These are phyloP conservation scores for Zygosaccharomyces siamensis DNA, from an alignment of 805 yeast species.

Conservation along the genomic window DNA sequence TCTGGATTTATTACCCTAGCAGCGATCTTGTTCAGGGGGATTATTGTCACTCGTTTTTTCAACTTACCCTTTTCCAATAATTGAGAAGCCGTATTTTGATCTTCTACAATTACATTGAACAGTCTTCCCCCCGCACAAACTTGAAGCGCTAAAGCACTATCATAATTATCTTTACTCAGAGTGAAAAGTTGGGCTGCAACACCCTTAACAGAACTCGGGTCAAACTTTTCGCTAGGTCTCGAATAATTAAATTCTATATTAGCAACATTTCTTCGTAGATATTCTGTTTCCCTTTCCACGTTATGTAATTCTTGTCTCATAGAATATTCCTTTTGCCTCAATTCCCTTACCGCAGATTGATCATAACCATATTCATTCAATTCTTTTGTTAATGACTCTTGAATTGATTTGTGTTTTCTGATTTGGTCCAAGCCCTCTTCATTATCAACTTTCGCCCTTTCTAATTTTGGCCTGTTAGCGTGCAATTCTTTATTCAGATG, in stretches of 20 bases:
- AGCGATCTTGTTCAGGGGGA: slow-evolving; percentile 83
- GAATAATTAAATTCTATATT: slow-evolving; percentile 72
- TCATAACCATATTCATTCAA: slow-evolving; percentile 55
- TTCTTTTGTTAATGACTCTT: slow-evolving; percentile 37
- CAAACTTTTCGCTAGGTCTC: slow-evolving; percentile 57
- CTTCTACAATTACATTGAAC: slow-evolving; percentile 87
- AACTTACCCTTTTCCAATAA: slow-evolving; percentile 74
- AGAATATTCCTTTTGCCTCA: slow-evolving; percentile 44
- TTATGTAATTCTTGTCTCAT: slow-evolving; percentile 43
- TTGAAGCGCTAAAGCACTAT: slow-evolving; percentile 78
- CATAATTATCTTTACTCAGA: slow-evolving; percentile 49
- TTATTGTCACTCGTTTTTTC: slow-evolving; percentile 78
- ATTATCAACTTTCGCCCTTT: slow-evolving; percentile 47
- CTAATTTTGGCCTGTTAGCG: slow-evolving; percentile 43
- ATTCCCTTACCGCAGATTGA: slow-evolving; percentile 39
- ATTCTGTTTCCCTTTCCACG: slow-evolving; percentile 46
- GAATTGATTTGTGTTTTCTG: slow-evolving; percentile 36
- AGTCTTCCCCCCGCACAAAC: slow-evolving; percentile 90
- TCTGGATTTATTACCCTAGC: slow-evolving; percentile 51
- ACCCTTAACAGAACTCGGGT: slow-evolving; percentile 68
- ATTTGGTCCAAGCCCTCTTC: slow-evolving; percentile 41
- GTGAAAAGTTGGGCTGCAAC: slow-evolving; percentile 81
- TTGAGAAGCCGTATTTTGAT: slow-evolving; percentile 77
- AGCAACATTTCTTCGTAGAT: slow-evolving; percentile 57
- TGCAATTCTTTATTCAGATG: slow-evolving; percentile 51